Evolutionary conservation across 208 protist species (phyloP), one percentile per base, ranked within the genome.

Genomic region (Crithidia expoeki): DNA sequence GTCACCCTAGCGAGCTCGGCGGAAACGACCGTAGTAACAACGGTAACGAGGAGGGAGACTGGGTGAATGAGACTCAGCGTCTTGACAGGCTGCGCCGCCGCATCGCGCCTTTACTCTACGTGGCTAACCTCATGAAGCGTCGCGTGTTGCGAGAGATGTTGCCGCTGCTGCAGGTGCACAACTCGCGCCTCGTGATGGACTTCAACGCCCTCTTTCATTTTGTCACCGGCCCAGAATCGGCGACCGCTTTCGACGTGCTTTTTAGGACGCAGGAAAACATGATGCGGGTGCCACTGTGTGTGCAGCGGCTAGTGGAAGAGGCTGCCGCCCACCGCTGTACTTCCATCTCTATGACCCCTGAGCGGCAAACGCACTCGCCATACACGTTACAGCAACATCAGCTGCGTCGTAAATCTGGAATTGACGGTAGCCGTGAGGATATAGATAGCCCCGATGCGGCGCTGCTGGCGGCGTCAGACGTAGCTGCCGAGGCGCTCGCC

Each of bases 281-380:
- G 85, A 85, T 96, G 72, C 86, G 91, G 12, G 71, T 96, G n/a
- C 84, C 91, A 21, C 38, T 68, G 33, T 68, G 72, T 34, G 88
- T 90, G 70, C 61, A 81, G 58, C 52, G 75, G 33, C 68, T 88
- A 17, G 49, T 94, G n/a, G 69, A 66, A 19, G 72, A 80, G 58
- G 80, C 67, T 3, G 77, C 69, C 17, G 61, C 75, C n/a, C 65
- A 70, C 59, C 62, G 72, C 44, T 66, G 63, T 49, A 3, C 25
- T 23, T 52, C 62, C 21, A 7, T 25, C 16, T 74, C 68, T 4
- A 17, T 61, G 28, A 74, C 51, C 17, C 68, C 38, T n/a, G n/a
- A n/a, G n/a, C n/a, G n/a, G n/a, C n/a, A n/a, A n/a, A n/a, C n/a
- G n/a, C n/a, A 16, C 53, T 32, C 6, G 32, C 52, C 30, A 44